A percentile compares a stretch with the other conserved stretches of the same genome.
These are phyloP conservation scores for Plenodomus biglobosus DNA, from an alignment of 2,329 filamentous ascomycete species.

Conservation along the genomic window DNA sequence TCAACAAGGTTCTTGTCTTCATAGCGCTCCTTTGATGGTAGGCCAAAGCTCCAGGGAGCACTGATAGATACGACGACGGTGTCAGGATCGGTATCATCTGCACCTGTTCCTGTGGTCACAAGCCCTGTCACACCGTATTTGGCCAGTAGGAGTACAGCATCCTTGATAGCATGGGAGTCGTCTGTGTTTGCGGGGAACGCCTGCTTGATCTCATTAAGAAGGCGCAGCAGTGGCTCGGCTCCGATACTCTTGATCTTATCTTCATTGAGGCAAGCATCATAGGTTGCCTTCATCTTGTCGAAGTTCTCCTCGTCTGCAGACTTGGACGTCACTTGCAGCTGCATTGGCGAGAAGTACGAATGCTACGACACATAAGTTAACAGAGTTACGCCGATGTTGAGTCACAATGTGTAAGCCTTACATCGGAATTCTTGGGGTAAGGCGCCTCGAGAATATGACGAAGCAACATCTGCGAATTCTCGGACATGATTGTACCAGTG, in stretches of 20 bases:
- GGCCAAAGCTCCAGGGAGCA: slow-evolving; percentile 52
- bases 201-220: slow-evolving; percentile 56
- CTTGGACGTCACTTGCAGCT: slow-evolving; percentile 34
- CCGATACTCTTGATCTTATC: slow-evolving; percentile 58
- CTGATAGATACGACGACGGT: slow-evolving; percentile 52
- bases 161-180: slow-evolving; percentile 35
- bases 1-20: slow-evolving; percentile 39
- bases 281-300: slow-evolving; percentile 64
- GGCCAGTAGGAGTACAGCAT: slow-evolving; percentile 53
- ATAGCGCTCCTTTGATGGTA: slow-evolving; percentile 43
- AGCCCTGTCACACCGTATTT: slow-evolving; percentile 48
- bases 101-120: slow-evolving; percentile 28
- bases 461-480: slow-evolving; percentile 60
- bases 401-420: slow-evolving; percentile 4
- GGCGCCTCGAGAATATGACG: slow-evolving; percentile 65
- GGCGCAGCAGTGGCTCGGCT: slow-evolving; percentile 56
- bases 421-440: slow-evolving; percentile 46
- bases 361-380: slow-evolving; percentile 40
- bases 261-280: slow-evolving; percentile 67
- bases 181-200: slow-evolving; percentile 14
- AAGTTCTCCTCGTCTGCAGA: slow-evolving; percentile 64
- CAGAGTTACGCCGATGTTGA: no score
- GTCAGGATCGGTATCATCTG: slow-evolving; percentile 59
- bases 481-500: slow-evolving; percentile 62
- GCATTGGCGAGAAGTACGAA: slow-evolving; percentile 52